A percentile compares a stretch with the other conserved stretches of the same genome.
These are phyloP conservation scores for Parascedosporium putredinis DNA, from an alignment of 2,329 filamentous ascomycete species.

Conservation along the genomic window DNA sequence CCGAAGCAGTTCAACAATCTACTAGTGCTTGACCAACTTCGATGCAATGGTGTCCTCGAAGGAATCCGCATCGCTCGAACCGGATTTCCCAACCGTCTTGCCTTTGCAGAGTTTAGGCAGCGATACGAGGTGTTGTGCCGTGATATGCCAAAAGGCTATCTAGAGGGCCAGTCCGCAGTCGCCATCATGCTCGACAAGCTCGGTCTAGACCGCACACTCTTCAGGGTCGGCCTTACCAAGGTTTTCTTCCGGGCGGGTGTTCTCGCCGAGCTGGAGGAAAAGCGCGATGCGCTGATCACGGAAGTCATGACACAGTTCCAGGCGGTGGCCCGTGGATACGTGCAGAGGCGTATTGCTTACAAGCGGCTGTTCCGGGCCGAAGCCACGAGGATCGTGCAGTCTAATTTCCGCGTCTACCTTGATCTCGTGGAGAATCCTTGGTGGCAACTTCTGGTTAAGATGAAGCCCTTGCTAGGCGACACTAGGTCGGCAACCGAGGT, in stretches of 20 bases:
- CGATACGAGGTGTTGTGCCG: slow-evolving; percentile 90
- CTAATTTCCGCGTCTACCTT: slow-evolving; percentile 86
- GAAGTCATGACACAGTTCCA: slow-evolving; percentile 94
- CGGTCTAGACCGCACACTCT: slow-evolving; percentile 72
- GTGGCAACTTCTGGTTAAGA: slow-evolving; percentile 92
- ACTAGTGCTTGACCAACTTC: slow-evolving; percentile 92
- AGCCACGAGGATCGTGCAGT: slow-evolving; percentile 86
- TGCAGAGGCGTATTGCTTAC: slow-evolving; percentile 76
- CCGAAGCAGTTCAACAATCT: slow-evolving; percentile 87
- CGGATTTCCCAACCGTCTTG: slow-evolving; percentile 86
- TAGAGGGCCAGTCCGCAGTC: slow-evolving; percentile 81
- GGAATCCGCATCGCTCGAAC: slow-evolving; percentile 95
- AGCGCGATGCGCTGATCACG: slow-evolving; percentile 82
- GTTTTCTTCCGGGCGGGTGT: slow-evolving; percentile 97
- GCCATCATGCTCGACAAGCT: slow-evolving; percentile 84
- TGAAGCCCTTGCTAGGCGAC: slow-evolving; percentile 88
- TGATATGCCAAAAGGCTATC: slow-evolving; percentile 78
- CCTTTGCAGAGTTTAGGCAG: slow-evolving; percentile 88
- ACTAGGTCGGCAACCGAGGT: slow-evolving; percentile 89
- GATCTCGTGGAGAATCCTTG: slow-evolving; percentile 87
- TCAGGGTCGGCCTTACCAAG: slow-evolving; percentile 89
- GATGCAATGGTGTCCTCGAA: slow-evolving; percentile 98
- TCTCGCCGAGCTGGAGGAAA: slow-evolving; percentile 90
- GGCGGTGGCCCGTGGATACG: slow-evolving; percentile 80
- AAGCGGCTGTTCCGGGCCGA: slow-evolving; percentile 93